Percentiles rank a stretch among this genome's conserved stretches.
Evolutionary conservation across 163 green algal species (phyloP).

Genomic region (Chlamydomonas reinhardtii): DNA sequence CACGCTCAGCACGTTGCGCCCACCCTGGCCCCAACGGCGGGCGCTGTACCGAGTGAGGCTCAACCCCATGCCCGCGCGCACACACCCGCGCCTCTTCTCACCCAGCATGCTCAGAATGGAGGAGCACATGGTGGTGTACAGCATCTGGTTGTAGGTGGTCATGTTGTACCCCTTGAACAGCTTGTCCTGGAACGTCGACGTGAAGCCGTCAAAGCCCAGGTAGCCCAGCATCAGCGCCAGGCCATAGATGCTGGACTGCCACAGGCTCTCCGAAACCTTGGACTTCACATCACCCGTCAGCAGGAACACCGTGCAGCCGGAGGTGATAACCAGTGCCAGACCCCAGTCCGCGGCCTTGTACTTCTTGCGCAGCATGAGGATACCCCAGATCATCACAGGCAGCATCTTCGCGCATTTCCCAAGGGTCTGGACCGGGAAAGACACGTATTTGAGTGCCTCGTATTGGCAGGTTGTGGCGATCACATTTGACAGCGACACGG

Average conservation of each 20-base stretch:
- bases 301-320: constrained; percentile 92
- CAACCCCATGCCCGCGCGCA: too few relatives aligned
- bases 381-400: constrained; percentile 97
- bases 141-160: constrained; percentile 98
- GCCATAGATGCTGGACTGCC: constrained; percentile 70
- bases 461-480: constrained; percentile 96
- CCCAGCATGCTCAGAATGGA: constrained; percentile 62
- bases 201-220: constrained; percentile 98
- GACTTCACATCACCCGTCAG: constrained; percentile 78
- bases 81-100: too few relatives aligned
- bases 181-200: constrained; percentile 97
- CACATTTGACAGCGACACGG: constrained; percentile 89
- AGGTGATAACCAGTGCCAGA: constrained; percentile 85
- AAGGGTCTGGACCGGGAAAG: constrained; percentile 96
- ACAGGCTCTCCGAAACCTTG: constrained; percentile 56
- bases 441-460: constrained; percentile 94
- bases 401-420: constrained; percentile 96
- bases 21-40: too few relatives aligned
- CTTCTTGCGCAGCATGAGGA: constrained; percentile 90
- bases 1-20: too few relatives aligned
- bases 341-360: constrained; percentile 90
- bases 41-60: too few relatives aligned
- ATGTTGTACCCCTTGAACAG: constrained; percentile 96
- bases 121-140: constrained; percentile 73
- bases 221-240: constrained; percentile 95